Base-by-base conservation (phyloP, 2,329 filamentous ascomycete genomes). In the Xylaria sp. region DNA sequence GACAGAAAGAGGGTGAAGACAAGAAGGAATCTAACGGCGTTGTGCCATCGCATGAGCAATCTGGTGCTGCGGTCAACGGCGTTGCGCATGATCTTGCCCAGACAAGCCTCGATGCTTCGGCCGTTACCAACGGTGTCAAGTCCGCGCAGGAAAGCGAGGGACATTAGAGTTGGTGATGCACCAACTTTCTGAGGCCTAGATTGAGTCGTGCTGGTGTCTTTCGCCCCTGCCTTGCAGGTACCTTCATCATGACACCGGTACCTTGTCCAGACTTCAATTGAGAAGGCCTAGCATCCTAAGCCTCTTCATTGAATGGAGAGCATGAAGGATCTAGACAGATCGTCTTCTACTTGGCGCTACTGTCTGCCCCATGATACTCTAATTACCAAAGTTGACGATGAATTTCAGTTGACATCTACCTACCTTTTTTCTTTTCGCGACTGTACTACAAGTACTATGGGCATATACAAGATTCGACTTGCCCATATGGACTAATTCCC, bases 121-220 rank as follows among this genome's bases (percentile, higher is more conserved):
- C 56, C 23, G 7, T 23, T 37, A 54, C 50, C 4, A 65, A 65
- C 30, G 63, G 63, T 9, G 55, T 56, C 35, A n/a, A 8, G n/a
- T 2, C 39, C 7, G 42, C 46, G 18, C 57, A 58, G 55, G 50
- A 39, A 35, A 60, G 35, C 10, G 55, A 60, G 49, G 58, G 55
- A 44, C 51, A 55, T 23, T 52, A 55, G 55, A 48, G 23, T 10
- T n/a, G 37, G 51, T 46, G 47, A 30, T 39, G 16, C 39, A 46
- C 37, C 8, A 30, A 18, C 37, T 37, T 52, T 39, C 30, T 52
- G 46, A 49, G 13, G 50, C 50, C n/a, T 34, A 42, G 19, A 30
- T 44, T 19, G 7, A 23, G 51, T 23, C 34, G 51, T 47, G 19
- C 4, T 30, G 30, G 9, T 52, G 13, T 30, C 11, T 55, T 44